Conservation (phyloP, 1,284 basidiomycete genomes). For the Austroboletus novae-zelandiae region DNA sequence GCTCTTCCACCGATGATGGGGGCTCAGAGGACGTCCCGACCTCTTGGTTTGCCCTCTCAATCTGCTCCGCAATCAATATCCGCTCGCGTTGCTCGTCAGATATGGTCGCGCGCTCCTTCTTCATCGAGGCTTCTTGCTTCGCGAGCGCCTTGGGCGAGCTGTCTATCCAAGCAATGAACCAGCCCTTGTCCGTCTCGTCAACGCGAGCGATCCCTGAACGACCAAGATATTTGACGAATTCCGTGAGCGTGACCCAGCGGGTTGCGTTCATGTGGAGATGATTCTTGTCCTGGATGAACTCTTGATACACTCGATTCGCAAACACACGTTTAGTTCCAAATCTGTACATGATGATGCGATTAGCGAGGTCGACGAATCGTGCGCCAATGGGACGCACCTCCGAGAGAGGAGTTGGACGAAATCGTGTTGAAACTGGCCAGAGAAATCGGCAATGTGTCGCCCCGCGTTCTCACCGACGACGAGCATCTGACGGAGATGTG, state of each 20-base stretch:
- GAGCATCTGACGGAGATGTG: constrained; percentile 94
- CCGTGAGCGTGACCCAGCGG: constrained; percentile 94
- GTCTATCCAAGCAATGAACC: constrained; percentile 97
- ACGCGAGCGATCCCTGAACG: constrained; percentile 86
- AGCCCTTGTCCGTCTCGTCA: constrained; percentile 97
- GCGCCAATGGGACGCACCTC: constrained; percentile 46
- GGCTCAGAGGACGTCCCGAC: constrained; percentile 36
- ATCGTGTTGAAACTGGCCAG: constrained; percentile 82
- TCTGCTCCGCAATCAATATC: constrained; percentile 89
- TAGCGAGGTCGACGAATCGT: not conserved
- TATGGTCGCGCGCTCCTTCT: constrained; percentile 89
- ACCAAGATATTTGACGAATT: constrained; percentile 92
- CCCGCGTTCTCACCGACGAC: constrained; percentile 92
- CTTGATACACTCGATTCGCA: constrained; percentile 97
- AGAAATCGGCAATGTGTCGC: constrained; percentile 89
- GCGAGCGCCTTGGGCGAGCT: constrained; percentile 91
- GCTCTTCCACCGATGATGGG: constrained; percentile 45
- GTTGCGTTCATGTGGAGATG: constrained; percentile 99
- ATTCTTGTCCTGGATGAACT: constrained; percentile 93
- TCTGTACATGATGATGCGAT: constrained; percentile 38
- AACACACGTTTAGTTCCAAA: constrained; percentile 92
- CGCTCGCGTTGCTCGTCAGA: constrained; percentile 96
- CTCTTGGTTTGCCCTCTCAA: constrained; percentile 75
- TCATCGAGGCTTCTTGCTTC: constrained; percentile 84
- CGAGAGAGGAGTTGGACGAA: constrained; percentile 88